Percentiles rank a stretch among this genome's conserved stretches.
phyloP scores from a whole-genome alignment of 2,329 filamentous ascomycete species.

The Coniochaeta sp. region DNA sequence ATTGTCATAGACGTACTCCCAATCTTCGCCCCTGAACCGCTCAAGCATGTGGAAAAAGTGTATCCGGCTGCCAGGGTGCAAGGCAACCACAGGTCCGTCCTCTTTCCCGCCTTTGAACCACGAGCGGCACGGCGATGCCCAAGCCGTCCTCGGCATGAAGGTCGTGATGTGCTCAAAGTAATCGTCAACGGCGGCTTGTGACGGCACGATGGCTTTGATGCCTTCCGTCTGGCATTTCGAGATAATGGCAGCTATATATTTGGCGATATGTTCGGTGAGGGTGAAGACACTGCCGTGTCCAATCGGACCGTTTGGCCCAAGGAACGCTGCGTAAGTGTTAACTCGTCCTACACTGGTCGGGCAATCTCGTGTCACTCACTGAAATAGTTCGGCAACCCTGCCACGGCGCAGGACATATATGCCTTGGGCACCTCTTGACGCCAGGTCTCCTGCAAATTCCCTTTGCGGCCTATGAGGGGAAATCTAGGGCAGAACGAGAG shows the following conservation, averaged over 20 bases:
- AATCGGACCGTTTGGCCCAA: slow-evolving; percentile 44
- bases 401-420: slow-evolving; percentile 46
- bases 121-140: slow-evolving; percentile 34
- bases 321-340: slow-evolving; percentile 28
- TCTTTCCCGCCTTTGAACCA: slow-evolving; percentile 42
- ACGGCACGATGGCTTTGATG: slow-evolving; percentile 38
- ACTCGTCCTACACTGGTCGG: background rate
- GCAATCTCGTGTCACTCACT: slow-evolving; percentile 25
- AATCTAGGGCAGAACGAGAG: slow-evolving; percentile 44
- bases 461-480: slow-evolving; percentile 38
- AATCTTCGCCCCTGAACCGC: slow-evolving; percentile 42
- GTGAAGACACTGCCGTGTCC: slow-evolving; percentile 44
- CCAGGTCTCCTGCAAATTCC: slow-evolving; percentile 44
- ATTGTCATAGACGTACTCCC: slow-evolving; percentile 38
- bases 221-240: slow-evolving; percentile 41
- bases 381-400: slow-evolving; percentile 48
- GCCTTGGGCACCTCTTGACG: slow-evolving; percentile 32
- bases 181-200: slow-evolving; percentile 37
- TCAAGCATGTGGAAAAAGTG: slow-evolving; percentile 48
- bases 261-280: slow-evolving; percentile 41
- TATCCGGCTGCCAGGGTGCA: slow-evolving; percentile 42
- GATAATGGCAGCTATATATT: slow-evolving; percentile 40
- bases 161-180: slow-evolving; percentile 39
- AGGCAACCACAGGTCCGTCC: slow-evolving; percentile 37
- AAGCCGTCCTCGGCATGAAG: slow-evolving; percentile 47